These are phyloP conservation scores for Claviceps sp. DNA, from an alignment of 2,329 filamentous ascomycete species.

Conservation along the genomic window DNA sequence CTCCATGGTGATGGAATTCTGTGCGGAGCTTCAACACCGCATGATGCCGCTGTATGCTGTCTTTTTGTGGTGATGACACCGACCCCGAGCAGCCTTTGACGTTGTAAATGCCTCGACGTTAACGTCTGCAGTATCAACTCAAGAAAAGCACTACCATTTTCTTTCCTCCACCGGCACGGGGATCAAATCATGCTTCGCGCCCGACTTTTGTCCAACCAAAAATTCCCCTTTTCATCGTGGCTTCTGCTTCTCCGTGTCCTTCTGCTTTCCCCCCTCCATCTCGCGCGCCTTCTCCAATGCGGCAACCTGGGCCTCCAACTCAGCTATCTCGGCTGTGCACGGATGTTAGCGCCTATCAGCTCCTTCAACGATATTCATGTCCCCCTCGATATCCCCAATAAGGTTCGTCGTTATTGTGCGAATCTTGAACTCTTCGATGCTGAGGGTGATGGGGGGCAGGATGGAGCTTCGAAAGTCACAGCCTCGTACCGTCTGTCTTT, in stretches of 20 bases:
- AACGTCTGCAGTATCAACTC: neutral
- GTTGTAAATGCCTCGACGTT: neutral
- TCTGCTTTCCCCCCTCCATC: neutral
- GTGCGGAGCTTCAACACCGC: neutral
- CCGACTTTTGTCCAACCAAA: conserved; percentile 6
- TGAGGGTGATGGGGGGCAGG: no score
- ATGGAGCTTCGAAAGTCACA: no score
- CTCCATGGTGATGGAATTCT: neutral
- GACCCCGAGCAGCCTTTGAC: neutral
- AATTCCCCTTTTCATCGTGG: conserved; percentile 8
- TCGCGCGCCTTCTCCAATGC: conserved; percentile 16
- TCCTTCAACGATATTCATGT: no score
- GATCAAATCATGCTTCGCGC: no score
- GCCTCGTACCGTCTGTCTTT: conserved; percentile 38
- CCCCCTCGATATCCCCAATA: no score
- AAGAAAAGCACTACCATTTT: neutral
- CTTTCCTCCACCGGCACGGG: neutral
- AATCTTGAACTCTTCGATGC: no score
- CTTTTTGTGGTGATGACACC: neutral
- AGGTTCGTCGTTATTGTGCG: no score
- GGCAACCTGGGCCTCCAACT: conserved; percentile 25
- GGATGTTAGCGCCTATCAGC: neutral
- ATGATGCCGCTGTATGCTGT: neutral
- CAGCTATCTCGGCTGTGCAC: conserved; percentile 18
- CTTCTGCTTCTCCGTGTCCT: neutral